phyloP scores from a whole-genome alignment of 1,284 basidiomycete genomes.

The Irpex rosettiformis region DNA sequence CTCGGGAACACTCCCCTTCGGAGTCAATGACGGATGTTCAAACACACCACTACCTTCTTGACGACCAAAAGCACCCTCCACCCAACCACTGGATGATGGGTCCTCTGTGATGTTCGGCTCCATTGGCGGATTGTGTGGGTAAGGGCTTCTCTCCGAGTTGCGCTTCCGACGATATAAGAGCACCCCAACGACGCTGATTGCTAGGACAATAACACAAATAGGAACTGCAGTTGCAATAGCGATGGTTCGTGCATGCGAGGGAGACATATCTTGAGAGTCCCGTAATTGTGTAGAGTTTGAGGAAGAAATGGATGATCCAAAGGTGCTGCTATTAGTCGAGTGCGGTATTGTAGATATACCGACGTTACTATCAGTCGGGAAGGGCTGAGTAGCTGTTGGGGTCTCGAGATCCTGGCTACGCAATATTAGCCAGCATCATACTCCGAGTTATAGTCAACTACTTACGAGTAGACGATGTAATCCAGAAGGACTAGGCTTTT shows the following conservation, averaged over 20 bases:
- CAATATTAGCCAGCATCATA: background rate
- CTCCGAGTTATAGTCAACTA: background rate
- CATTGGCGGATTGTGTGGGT: constrained; percentile 10
- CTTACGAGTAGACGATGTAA: constrained; percentile 21
- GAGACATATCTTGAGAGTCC: background rate
- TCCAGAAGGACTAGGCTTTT: constrained; percentile 20
- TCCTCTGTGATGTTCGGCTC: constrained; percentile 15
- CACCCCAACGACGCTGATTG: background rate
- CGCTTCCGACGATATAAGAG: background rate
- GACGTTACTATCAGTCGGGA: too few relatives aligned
- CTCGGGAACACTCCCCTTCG: background rate
- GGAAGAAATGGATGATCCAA: too few relatives aligned
- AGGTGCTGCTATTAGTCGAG: too few relatives aligned
- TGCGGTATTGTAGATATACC: too few relatives aligned
- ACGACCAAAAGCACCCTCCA: constrained; percentile 15
- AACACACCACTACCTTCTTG: background rate
- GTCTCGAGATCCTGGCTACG: background rate
- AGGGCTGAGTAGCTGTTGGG: too few relatives aligned
- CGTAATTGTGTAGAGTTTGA: background rate
- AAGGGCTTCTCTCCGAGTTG: background rate
- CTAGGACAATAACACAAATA: background rate
- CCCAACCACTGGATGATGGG: constrained; percentile 20
- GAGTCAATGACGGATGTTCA: background rate
- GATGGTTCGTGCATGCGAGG: background rate
- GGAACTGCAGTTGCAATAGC: background rate